A percentile compares a stretch with the other conserved stretches of the same genome.
Evolutionary conservation across 257 asterid species (phyloP).

Genomic region (Solanum corneliomulleri): DNA sequence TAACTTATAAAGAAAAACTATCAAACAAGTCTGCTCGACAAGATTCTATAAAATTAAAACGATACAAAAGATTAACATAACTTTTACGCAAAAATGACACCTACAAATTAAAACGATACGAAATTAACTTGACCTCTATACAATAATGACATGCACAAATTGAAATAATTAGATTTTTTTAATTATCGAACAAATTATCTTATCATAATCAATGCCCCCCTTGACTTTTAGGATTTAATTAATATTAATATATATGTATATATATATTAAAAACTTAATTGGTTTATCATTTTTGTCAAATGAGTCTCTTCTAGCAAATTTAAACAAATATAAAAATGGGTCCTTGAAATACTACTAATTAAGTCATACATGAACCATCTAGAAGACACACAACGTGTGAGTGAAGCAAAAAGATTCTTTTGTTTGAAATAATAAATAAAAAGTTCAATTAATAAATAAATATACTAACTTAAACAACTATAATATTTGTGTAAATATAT

Average conservation of each 20-base stretch:
- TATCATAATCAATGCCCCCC: not conserved
- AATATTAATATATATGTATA: not conserved
- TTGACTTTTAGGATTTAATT: not conserved
- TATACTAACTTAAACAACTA: not conserved
- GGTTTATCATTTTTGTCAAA: not conserved
- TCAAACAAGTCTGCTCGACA: no score
- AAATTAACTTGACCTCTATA: no score
- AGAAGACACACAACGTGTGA: not conserved
- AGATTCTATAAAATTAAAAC: no score
- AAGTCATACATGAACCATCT: not conserved
- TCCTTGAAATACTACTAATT: not conserved
- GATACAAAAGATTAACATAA: no score
- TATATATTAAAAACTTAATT: no score
- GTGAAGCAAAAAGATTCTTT: not conserved
- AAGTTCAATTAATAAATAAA: no score
- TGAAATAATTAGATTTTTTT: no score
- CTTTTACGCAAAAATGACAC: fast-evolving
- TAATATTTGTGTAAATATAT: not conserved
- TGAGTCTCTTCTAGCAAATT: not conserved
- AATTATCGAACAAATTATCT: no score
- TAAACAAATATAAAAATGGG: not conserved
- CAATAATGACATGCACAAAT: no score
- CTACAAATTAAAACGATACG: no score
- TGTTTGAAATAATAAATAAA: not conserved
- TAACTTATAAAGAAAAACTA: no score